Evolutionary conservation across 257 asterid species (phyloP), one percentile per base, ranked within the genome.

Genomic region (Penstemon davidsonii): DNA sequence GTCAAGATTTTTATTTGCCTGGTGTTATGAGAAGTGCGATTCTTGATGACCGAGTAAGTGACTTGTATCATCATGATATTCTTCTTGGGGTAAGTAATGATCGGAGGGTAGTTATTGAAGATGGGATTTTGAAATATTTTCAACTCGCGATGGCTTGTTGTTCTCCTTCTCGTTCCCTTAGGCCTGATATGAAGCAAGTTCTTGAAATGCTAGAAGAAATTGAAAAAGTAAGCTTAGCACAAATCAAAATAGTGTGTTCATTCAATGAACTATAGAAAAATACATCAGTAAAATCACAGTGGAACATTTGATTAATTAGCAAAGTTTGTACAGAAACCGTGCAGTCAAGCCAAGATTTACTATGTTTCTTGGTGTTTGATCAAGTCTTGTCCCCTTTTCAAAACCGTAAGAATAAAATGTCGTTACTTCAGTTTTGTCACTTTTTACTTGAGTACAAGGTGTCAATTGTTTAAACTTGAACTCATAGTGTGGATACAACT

Each of bases 131-230:
- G 61, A 73, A 77, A 74, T 71, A 81, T 64, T 88, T 85, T 79
- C 91, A 86, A 52, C 87, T 92, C 6, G 95, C 98, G 0, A 79
- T 85, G 94, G 95, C 92, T 67, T 90, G 96, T 65, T 92, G 98
- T 60, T 86, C 96, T 7, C 93, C 91, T 3, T 80, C 91, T 7
- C 89, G 86, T 60, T 67, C 84, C 60, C 88, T 83, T 8, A 75
- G 97, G 75, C 98, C 98, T 8, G 73, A 72, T 50, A 68, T 70
- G 8, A 82, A 73, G 77, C 95, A 90, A 73, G 76, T 90, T 40
- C 82, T 92, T 15, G 66, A 74, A 40, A 90, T 72, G 79, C 98
- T 92, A 60, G 88, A 86, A 78, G 97, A 90, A 71, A 82, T 92
- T 46, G 84, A 78, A 12, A 25, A 77, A 64, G 79, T 84, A 65